These are phyloP conservation scores for Phytopythium litorale DNA, from an alignment of 352 stramenopile genomes.

Conservation along the genomic window DNA sequence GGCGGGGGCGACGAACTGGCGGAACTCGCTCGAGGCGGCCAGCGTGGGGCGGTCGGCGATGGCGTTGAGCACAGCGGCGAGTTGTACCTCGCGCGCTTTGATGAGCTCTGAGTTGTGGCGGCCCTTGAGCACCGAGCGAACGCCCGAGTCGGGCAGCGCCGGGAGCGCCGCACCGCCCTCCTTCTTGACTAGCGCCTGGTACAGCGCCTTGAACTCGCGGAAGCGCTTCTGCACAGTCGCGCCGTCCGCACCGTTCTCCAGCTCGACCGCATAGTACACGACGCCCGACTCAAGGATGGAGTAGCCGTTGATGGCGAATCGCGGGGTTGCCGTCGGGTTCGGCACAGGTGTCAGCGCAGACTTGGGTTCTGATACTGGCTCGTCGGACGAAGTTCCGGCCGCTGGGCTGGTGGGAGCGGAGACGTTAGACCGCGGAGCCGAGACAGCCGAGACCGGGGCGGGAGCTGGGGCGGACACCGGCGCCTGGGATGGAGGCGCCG, in stretches of 20 bases:
- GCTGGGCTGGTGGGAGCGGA: neutral
- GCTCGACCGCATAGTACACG: slow-evolving; percentile 67
- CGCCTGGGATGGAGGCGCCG: neutral
- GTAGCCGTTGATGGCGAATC: slow-evolving; percentile 34
- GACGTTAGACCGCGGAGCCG: neutral
- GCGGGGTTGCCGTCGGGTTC: neutral
- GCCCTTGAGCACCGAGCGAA: slow-evolving; percentile 46
- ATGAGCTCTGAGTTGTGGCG: slow-evolving; percentile 62
- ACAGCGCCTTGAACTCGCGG: slow-evolving; percentile 79
- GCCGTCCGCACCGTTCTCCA: slow-evolving; percentile 19
- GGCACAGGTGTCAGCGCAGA: neutral
- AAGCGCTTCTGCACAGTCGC: slow-evolving; percentile 61
- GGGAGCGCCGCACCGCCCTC: slow-evolving; percentile 24
- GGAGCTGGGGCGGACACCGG: neutral
- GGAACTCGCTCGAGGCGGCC: slow-evolving; percentile 43
- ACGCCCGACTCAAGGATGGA: slow-evolving; percentile 61
- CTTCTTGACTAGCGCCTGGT: slow-evolving; percentile 29
- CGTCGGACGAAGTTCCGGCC: neutral
- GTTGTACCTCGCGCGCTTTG: slow-evolving; percentile 54
- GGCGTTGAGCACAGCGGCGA: slow-evolving; percentile 63
- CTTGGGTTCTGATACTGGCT: neutral
- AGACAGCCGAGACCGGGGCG: neutral
- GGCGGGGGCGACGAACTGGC: slow-evolving; percentile 38
- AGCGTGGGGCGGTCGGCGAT: slow-evolving; percentile 50
- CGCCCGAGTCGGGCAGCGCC: slow-evolving; percentile 39